Evolutionary conservation across 352 stramenopile genomes (phyloP), one percentile per base, ranked within the genome.

Genomic region (Phytopythium helicoides): DNA sequence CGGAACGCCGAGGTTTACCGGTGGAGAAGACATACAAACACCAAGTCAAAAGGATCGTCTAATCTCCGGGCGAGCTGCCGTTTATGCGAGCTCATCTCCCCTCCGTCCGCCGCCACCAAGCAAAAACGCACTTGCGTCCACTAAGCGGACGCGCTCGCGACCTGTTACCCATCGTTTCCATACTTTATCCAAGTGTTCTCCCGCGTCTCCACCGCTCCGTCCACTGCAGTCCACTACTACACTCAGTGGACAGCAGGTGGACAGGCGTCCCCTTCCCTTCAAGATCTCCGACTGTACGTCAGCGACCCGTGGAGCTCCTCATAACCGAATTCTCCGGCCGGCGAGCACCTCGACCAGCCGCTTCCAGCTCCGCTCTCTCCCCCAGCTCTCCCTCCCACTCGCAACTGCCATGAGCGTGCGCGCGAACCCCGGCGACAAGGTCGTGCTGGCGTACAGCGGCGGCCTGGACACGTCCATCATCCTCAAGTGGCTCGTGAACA

Each of bases 391-490:
- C 41, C 3, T 31, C 21, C 26, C 38, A 57, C 49, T 5, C 39
- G 34, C 45, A 38, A n/a, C 12, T 44, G 75, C 2, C 8, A 91
- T 91, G 80, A 91, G 80, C 65, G 80, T 91, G 28, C 60, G 77
- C 44, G 80, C 80, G 58, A 73, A 87, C 21, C 22, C 75, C 37
- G 81, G 81, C 66, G 81, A 92, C 66, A 98, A 98, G 73, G 82
- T 98, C 64, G 80, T 99, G 57, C 88, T 99, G 58, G 96, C 96
- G 48, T 99, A 99, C 86, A 97, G 86, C 62, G 96, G 96, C 68
- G 97, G 97, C 50, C 87, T 99, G 45, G 97, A 99, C 76, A 99
- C 97, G 52, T 99, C 95, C 60, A 96, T 98, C 54, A 99, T 99
- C 80, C 89, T 99, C 52, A 98, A 98, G 75, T 99, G 96, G 96